Evolutionary conservation across 2,329 filamentous ascomycete species (phyloP), one percentile per base, ranked within the genome.

Genomic region (Dothidotthia symphoricarpi): DNA sequence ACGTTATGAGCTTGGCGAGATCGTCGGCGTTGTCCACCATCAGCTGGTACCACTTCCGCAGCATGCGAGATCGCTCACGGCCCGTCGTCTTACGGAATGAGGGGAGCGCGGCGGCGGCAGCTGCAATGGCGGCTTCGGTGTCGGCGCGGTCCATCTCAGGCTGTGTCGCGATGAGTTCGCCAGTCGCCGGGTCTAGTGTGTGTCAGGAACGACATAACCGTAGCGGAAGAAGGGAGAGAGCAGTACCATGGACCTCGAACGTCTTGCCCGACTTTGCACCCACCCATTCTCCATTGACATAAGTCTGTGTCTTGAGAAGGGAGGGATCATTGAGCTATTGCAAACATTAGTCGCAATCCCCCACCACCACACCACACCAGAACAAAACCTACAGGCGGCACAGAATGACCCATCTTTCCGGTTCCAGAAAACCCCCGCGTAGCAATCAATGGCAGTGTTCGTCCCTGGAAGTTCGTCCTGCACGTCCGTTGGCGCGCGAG

Each of bases 231-330:
- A n/a, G 16, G 14, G 26, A 10, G 2, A n/a, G 10, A 11, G 6
- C 37, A 38, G 29, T 48, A 75, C 75, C 75, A 29, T 53, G 76
- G 43, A 96, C 87, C 64, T 93, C 83, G 67, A 97, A 98, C 30
- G 88, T 95, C 77, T 94, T 83, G 62, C 88, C 88, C 1, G 88
- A 95, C 60, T 82, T 80, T 54, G 91, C 87, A 55, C 78, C 77
- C 46, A 94, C 80, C 87, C 90, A 98, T 77, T 95, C 79, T 59
- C 93, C 93, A 65, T 98, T 91, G 61, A 97, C 83, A 63, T 91
- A 96, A 59, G 82, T 71, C 63, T 90, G 80, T 54, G 84, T 81
- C 73, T 94, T 96, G 59, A 97, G 80, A 43, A 98, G 78, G 16
- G 68, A 71, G 47, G 69, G 67, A 55, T 76, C 73, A 43, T 68